Evolutionary conservation across 2,329 filamentous ascomycete species (phyloP), one percentile per base, ranked within the genome.

Genomic region (Venturia asperata): DNA sequence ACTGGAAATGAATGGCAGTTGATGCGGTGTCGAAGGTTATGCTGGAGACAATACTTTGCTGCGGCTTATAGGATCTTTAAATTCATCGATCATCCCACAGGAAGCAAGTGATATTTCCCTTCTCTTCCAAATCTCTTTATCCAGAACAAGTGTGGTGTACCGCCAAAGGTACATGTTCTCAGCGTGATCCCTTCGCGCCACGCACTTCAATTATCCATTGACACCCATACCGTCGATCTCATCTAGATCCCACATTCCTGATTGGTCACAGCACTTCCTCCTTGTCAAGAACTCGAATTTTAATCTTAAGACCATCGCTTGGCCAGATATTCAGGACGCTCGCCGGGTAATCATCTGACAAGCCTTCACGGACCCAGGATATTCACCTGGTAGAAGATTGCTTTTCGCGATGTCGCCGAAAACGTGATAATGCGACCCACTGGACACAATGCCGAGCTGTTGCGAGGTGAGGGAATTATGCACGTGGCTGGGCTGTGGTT

Each of bases 141-240:
- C 10, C 49, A 55, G 24, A 55, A 55, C 49, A 34, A 24, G 5
- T 34, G 24, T 34, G 24, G 49, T 55, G 49, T 34, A 34, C 49
- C 49, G 49, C 24, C 4, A 55, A 34, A 55, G 24, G 49, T 55
- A 30, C 49, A 17, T 55, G 49, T 55, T 55, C 49, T 55, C 49
- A 34, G 10, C 49, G 49, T 55, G 49, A 55, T 30, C 49, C n/a
- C 49, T 55, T 24, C 49, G 34, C 17, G 3, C 27, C 49, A 55
- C 24, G 49, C 24, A 34, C 34, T 17, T 55, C 24, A 55, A 55
- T 55, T 55, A 10, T 55, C 15, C 11, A 5, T 27, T 30, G 10
- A 55, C 15, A 34, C 15, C 49, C 49, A 55, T 55, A 34, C 5
- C 27, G 49, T 34, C 24, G 49, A 55, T 30, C 24, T 17, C 24